These are phyloP conservation scores for Penicillium sp. DNA, from an alignment of 2,329 filamentous ascomycete species.

Conservation along the genomic window DNA sequence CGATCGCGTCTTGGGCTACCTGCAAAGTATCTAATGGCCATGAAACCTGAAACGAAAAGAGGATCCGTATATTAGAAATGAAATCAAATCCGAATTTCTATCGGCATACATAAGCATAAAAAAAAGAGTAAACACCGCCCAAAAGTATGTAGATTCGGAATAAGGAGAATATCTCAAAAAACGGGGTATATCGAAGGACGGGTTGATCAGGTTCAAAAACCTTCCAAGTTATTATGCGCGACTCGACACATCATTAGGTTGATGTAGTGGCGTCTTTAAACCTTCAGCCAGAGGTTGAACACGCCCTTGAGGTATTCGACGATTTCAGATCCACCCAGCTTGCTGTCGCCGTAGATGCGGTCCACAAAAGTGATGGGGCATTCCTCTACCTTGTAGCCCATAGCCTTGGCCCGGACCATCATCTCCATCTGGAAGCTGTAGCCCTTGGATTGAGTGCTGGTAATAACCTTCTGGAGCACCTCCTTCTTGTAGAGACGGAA, in stretches of 20 bases:
- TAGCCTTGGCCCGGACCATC: conserved; percentile 95
- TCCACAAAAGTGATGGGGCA: conserved; percentile 97
- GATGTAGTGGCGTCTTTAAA: conserved; percentile 49
- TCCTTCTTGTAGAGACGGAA: conserved; percentile 93
- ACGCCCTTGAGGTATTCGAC: conserved; percentile 93
- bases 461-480: conserved; percentile 87
- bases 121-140: conserved; percentile 26
- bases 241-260: conserved; percentile 11
- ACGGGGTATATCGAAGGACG: conserved; percentile 30
- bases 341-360: conserved; percentile 90
- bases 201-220: conserved; percentile 11
- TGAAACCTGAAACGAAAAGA: conserved; percentile 6
- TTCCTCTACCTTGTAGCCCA: conserved; percentile 92
- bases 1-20: conserved; percentile 39
- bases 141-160: conserved; percentile 18
- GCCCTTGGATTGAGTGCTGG: conserved; percentile 89
- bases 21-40: conserved; percentile 31
- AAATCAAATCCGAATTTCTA: conserved; percentile 16
- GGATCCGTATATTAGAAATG: background rate
- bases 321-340: conserved; percentile 93
- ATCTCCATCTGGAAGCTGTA: conserved; percentile 99
- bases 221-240: conserved; percentile 16
- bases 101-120: conserved; percentile 18
- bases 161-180: conserved; percentile 17
- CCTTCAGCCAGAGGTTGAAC: conserved; percentile 75